Conservation (phyloP, 2,329 filamentous ascomycete genomes). For the Arthrinium phaeospermum region DNA sequence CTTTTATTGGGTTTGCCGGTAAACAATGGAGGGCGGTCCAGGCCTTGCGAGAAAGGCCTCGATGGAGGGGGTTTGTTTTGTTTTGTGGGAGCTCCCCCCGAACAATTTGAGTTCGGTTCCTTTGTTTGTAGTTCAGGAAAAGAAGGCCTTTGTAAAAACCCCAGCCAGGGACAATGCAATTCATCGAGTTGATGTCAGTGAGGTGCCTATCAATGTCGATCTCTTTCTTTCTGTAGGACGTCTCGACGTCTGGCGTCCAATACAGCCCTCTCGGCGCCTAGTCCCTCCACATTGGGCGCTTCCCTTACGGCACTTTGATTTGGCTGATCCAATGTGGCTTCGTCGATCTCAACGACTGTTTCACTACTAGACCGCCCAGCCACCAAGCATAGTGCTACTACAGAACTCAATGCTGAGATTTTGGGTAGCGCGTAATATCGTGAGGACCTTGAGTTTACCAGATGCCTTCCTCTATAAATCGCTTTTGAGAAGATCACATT, state of each 20-base stretch:
- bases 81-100: not conserved
- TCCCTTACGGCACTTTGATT: not conserved
- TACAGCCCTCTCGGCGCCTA: no score
- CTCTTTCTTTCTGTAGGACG: not conserved
- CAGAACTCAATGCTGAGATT: no score
- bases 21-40: not conserved
- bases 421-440: no score
- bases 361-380: no score
- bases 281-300: not conserved
- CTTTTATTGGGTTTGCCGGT: not conserved
- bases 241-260: not conserved
- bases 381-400: no score
- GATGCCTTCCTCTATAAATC: no score
- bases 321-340: no score
- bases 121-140: not conserved
- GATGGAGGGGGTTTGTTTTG: not conserved
- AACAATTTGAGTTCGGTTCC: not conserved
- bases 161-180: not conserved
- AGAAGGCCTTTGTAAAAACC: not conserved
- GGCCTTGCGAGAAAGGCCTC: not conserved
- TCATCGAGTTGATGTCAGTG: not conserved
- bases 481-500: no score
- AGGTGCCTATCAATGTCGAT: not conserved
- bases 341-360: no score
- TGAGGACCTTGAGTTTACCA: no score